Evolutionary conservation across 768 basidiomycete species (phyloP).

Genomic region (Mycena maculata): DNA sequence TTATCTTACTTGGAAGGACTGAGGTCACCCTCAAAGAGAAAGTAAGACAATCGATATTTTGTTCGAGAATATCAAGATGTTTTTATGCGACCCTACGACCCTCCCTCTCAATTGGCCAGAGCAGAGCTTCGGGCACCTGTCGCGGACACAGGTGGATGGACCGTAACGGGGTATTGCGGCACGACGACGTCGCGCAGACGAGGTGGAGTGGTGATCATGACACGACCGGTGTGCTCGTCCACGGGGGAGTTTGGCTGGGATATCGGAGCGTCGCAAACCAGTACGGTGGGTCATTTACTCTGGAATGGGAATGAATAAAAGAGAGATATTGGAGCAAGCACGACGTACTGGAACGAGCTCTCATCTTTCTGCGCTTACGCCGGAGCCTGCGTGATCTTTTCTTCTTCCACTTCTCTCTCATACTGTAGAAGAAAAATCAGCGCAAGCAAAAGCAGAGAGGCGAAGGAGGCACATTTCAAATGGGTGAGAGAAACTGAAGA

Average conservation of each 20-base stretch:
- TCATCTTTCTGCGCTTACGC: conserved; percentile 96
- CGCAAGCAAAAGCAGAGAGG: background rate
- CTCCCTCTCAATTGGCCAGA: conserved; percentile 27
- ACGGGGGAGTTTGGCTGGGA: conserved; percentile 23
- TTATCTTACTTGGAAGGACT: no score
- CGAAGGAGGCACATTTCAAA: conserved; percentile 19
- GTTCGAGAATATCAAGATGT: conserved; percentile 22
- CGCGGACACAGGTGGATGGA: conserved; percentile 21
- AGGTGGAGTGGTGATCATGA: background rate
- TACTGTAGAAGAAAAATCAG: conserved; percentile 50
- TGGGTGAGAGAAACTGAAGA: conserved; percentile 9
- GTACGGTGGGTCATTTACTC: conserved; percentile 32
- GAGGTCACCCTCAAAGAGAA: background rate
- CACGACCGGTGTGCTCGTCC: conserved; percentile 4
- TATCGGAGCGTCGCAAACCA: conserved; percentile 25
- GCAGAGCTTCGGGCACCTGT: conserved; percentile 24
- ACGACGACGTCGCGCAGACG: conserved; percentile 28
- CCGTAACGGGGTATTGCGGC: conserved; percentile 18
- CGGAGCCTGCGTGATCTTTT: conserved; percentile 93
- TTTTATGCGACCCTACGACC: conserved; percentile 29
- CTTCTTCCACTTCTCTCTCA: conserved; percentile 99
- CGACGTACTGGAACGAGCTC: conserved; percentile 90
- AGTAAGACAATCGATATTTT: conserved; percentile 18
- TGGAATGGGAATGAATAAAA: background rate
- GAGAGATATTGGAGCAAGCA: background rate